Base-by-base conservation (phyloP, 257 asterid genomes). In the Buddleja alternifolia region DNA sequence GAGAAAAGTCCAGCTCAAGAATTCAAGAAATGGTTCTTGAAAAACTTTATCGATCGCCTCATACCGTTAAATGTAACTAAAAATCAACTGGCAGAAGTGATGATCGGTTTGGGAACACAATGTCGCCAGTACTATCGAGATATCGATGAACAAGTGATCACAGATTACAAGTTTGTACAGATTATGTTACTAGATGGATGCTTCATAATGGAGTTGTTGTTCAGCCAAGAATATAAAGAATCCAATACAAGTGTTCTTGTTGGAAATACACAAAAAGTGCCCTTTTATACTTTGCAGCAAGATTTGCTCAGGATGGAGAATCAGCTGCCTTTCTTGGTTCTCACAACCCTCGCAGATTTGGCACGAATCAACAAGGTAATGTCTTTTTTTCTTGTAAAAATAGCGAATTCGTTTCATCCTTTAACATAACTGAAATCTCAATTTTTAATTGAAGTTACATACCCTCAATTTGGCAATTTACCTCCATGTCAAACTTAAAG, bases 241-340 rank as follows among this genome's bases (percentile, higher is more conserved):
- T 15, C 11, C 0, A 36, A 4, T 4, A 8, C 24, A 6, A 10
- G 10, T 7, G 40, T 23, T 3, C 17, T 51, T 0, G 71, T 15
- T 6, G 47, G 42, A 0, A 46, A 9, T 10, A 16, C 17, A 6
- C 55, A 72, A 1, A 46, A 55, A 11, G 56, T 53, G 1, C 64
- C 65, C 1, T 12, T 71, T 10, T 39, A 50, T 10, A 71, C 70
- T n/a, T 52, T 72, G 48, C 64, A 52, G 34, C 71, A 62, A 14
- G 76, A 72, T 63, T 57, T 72, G 14, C 76, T 72, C 52, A 72
- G 63, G 36, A 16, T 72, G 41, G 76, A 72, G 62, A 72, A 72
- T 32, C 76, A 72, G 50, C 1, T 72, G 2, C 76, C 76, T 4
- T 71, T 61, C 45, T 6, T 15, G 9, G 70, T 64, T 29, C 70